Percentiles rank a stretch among this genome's conserved stretches.
Conservation (phyloP, 2,329 filamentous ascomycete species). For the Neurospora sp. region DNA sequence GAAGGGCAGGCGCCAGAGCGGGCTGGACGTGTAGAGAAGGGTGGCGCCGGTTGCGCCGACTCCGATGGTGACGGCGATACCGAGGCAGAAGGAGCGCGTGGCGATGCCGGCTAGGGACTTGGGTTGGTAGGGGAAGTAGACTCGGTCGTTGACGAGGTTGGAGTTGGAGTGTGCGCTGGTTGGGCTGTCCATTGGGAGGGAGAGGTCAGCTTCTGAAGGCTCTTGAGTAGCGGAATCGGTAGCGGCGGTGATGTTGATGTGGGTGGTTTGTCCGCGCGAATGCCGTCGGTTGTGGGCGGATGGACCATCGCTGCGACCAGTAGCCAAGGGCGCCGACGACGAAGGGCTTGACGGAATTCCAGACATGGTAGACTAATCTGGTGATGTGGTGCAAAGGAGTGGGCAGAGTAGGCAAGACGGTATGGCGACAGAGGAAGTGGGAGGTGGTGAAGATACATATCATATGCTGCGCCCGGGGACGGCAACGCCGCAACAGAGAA, state of each 20-base stretch:
- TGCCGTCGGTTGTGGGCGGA: background rate
- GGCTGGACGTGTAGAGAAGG: constrained; percentile 29
- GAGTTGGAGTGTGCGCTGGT: constrained; percentile 18
- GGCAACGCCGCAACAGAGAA: background rate
- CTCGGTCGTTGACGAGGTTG: constrained; percentile 19
- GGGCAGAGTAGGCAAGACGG: background rate
- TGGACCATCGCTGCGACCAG: background rate
- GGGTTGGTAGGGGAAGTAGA: constrained; percentile 34
- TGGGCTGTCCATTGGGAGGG: constrained; percentile 22
- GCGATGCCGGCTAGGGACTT: constrained; percentile 53
- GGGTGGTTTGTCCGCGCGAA: background rate
- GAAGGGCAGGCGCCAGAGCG: constrained; percentile 53
- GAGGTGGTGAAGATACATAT: background rate
- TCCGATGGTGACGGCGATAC: constrained; percentile 30
- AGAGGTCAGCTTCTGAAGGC: constrained; percentile 8
- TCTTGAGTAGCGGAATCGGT: background rate
- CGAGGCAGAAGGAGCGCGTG: constrained; percentile 46
- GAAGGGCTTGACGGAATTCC: background rate
- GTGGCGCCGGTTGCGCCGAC: constrained; percentile 24
- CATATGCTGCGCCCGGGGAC: background rate
- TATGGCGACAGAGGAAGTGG: background rate
- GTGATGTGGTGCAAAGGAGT: background rate
- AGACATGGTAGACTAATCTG: background rate
- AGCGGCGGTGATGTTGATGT: background rate
- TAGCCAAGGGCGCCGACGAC: background rate